Evolutionary conservation across 2,329 filamentous ascomycete genomes (phyloP), one percentile per base, ranked within the genome.

Genomic region (Bipolaris oryzae): DNA sequence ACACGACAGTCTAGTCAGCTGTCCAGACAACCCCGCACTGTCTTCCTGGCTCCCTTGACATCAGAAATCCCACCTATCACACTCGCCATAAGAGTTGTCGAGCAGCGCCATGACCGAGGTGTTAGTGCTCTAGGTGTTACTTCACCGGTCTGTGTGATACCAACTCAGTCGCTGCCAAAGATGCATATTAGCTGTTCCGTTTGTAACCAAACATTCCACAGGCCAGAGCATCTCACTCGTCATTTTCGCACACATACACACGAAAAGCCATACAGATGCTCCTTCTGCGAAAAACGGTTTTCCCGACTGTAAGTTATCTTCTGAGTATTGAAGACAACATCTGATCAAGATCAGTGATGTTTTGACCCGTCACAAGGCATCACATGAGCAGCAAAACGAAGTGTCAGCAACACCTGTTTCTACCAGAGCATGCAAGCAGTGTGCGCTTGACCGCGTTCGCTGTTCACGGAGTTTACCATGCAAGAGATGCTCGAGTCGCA

Each of bases 191-290:
- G 43, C 6, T 61, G 61, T 47, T 33, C 38, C 25, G 35, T 57
- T 5, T 63, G 58, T 35, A 33, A 52, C 45, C 52, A 45, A 16
- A 38, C 20, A 18, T 61, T 63, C 41, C 37, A 47, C 28, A 48
- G 57, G 45, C 50, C 57, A 35, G 61, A 63, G 35, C 58, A 61
- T 18, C 58, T 61, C 15, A 53, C 34, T 5, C 55, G 61, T 10
- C 58, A 63, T 13, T 23, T 61, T 52, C 46, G 58, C 33, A 61
- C 44, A n/a, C 58, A 63, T 49, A 63, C 55, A 2, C 53, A 48
- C 10, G 58, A 61, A 47, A 58, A 51, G 25, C 61, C 58, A 7
- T 63, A 55, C 44, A 44, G 38, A 31, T 63, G 61, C 41, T 43
- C 50, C 18, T 35, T 49, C 15, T 63, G 61, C 39, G 35, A 35